Base-by-base conservation (phyloP, 2,329 filamentous ascomycete species). In the Penicillium sp. region DNA sequence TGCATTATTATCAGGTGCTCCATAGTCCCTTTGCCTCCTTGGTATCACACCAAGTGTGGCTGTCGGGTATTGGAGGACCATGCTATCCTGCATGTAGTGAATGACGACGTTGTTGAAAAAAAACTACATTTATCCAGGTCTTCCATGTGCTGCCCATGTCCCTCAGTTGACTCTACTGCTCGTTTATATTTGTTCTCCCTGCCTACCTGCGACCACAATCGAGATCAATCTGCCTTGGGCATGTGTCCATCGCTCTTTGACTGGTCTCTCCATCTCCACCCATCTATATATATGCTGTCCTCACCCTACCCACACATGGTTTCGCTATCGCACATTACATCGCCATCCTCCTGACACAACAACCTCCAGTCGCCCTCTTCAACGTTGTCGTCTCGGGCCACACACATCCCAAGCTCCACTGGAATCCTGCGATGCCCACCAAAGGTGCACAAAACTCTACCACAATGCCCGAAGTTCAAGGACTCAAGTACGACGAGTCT, bases 401-500 rank as follows among this genome's bases (percentile, higher is more conserved):
- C 10, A 6, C 4, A 10, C 26, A 6, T 20, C 18, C 12, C 17
- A 9, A 6, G 8, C 29, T 25, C 12, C 20, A 23, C 28, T 1
- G 16, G 17, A n/a, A 8, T 17, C 26, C 13, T 36, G 22, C 27
- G 12, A 60, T 61, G 57, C 45, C 56, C 7, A 42, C 49, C 6
- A 59, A 52, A 34, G 33, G 32, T 20, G 33, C 39, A 27, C 51
- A 54, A 16, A 43, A 51, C 32, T 45, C 41, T 11, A 23, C 30
- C 18, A 37, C 51, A 18, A 44, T 63, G 14, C 60, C 58, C n/a
- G 60, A 63, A 45, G 56, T 51, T 18, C 48, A 55, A 23, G 60
- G 60, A 10, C 42, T 63, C 27, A 56, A 48, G 33, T 64, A 64
- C 44, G 59, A 62, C 37, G 58, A 64, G 48, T 60, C 56, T 31